Evolutionary conservation across 192 early-diverging fungal genomes (phyloP), one percentile per base, ranked within the genome.

Genomic region (Linderina pennispora): DNA sequence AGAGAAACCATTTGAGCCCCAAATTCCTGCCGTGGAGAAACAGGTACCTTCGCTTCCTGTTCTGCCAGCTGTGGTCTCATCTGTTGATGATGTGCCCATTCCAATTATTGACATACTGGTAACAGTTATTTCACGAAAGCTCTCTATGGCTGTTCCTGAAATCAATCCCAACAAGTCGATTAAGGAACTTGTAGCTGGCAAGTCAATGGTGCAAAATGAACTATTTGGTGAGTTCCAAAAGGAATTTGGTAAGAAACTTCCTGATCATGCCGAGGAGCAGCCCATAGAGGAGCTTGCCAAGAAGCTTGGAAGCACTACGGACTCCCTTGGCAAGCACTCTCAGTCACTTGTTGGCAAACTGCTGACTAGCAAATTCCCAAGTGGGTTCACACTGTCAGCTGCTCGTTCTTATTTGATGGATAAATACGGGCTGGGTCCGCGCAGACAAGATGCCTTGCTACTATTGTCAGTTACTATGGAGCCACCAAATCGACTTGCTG

Each of bases 201-300:
- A 91, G 68, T 88, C 86, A 11, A 95, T 89, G 35, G 78, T 97
- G 17, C 92, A 97, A 57, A 97, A 97, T 76, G 94, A 97, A 52
- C 90, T 97, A 24, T 72, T 97, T 39, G 94, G 92, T 63, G 92
- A 97, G 58, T 69, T 97, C 35, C 88, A 86, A 44, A 92, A 89
- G 52, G 94, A 97, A 65, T 92, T 97, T 76, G 83, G 82, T 48
- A 78, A 72, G 40, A 80, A 75, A 41, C 76, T 90, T 40, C 87
- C 91, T 18, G 92, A 94, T 58, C 92, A 92, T 67, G 81, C 88
- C 43, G 94, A 97, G 58, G 91, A 97, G 62, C 68, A 86, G 36
- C 85, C 92, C 23, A 64, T 97, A 40, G 77, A 77, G 21, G 91
- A 94, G 49, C 80, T 93, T 16, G 82, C 78, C 19, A 61, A 79